A percentile compares a stretch with the other conserved stretches of the same genome.
Evolutionary conservation across 768 basidiomycete species (phyloP).

Genomic region (Clavaria fumosa): DNA sequence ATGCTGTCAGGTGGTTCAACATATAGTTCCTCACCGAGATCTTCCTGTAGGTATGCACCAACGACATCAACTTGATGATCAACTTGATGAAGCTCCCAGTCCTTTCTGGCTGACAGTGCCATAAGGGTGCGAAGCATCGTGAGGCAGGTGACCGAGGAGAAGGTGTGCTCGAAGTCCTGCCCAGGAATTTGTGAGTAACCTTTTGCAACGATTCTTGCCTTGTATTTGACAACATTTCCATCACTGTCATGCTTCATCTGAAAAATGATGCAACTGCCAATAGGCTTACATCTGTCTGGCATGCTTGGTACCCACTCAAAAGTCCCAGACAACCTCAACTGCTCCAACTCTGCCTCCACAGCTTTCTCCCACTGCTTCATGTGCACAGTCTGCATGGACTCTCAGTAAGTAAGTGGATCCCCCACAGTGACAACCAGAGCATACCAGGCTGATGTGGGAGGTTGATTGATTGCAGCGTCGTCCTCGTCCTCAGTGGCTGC

Average conservation of each 20-base stretch:
- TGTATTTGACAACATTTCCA: constrained; percentile 13
- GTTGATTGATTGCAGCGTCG: too few relatives aligned
- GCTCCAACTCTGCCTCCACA: background rate
- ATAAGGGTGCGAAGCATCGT: constrained; percentile 10
- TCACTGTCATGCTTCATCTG: background rate
- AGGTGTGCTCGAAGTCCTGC: constrained; percentile 18
- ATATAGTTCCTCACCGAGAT: constrained; percentile 15
- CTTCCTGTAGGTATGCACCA: constrained; percentile 13
- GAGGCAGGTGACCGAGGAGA: constrained; percentile 10
- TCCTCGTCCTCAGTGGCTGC: too few relatives aligned
- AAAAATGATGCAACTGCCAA: background rate
- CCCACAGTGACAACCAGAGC: too few relatives aligned
- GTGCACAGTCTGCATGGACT: background rate
- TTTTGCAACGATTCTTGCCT: constrained; percentile 20
- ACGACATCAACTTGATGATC: constrained; percentile 19
- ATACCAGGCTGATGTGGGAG: too few relatives aligned
- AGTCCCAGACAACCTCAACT: background rate
- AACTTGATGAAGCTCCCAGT: constrained; percentile 8
- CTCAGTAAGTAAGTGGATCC: constrained; percentile 1
- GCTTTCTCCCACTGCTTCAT: constrained; percentile 5
- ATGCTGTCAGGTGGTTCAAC: constrained; percentile 13
- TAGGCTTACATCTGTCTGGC: background rate
- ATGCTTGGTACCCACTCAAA: constrained; percentile 1
- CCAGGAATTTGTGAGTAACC: constrained; percentile 21
- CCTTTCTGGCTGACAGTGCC: constrained; percentile 9